Percentiles rank a stretch among this genome's conserved stretches.
phyloP scores from a whole-genome alignment of 2,329 filamentous ascomycete species.

The Zymoseptoria brevis region DNA sequence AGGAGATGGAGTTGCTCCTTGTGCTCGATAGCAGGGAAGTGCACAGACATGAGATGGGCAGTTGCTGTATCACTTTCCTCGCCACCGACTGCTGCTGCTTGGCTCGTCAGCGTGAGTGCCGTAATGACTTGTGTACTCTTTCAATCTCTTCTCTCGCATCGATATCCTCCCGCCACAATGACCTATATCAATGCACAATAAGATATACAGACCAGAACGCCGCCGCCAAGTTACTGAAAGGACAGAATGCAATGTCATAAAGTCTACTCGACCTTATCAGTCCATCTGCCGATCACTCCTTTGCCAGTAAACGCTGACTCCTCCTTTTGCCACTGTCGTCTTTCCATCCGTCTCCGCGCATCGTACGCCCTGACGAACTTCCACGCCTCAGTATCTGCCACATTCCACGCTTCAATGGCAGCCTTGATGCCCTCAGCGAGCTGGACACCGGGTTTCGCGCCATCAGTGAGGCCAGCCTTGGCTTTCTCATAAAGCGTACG shows the following conservation, averaged over 20 bases:
- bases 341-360: constrained; percentile 55
- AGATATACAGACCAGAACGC: not conserved
- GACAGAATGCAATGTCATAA: not conserved
- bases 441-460: constrained; percentile 7
- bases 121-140: not conserved
- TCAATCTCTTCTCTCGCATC: no score
- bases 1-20: not conserved
- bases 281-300: constrained; percentile 33
- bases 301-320: constrained; percentile 59
- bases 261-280: constrained; percentile 13
- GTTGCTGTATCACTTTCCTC: not conserved
- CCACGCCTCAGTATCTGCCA: constrained; percentile 72
- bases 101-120: not conserved
- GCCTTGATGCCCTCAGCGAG: constrained; percentile 30
- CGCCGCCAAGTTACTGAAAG: not conserved
- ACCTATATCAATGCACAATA: not conserved
- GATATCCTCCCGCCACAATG: not conserved
- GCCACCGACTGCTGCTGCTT: not conserved
- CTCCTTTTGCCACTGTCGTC: constrained; percentile 61
- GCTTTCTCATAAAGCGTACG: constrained; percentile 43
- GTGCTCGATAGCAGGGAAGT: not conserved
- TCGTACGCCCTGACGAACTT: constrained; percentile 62
- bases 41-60: not conserved
- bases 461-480: constrained; percentile 15
- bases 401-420: constrained; percentile 44